Base-by-base conservation (phyloP, 1,284 basidiomycete species). In the Heterobasidion occidentale region DNA sequence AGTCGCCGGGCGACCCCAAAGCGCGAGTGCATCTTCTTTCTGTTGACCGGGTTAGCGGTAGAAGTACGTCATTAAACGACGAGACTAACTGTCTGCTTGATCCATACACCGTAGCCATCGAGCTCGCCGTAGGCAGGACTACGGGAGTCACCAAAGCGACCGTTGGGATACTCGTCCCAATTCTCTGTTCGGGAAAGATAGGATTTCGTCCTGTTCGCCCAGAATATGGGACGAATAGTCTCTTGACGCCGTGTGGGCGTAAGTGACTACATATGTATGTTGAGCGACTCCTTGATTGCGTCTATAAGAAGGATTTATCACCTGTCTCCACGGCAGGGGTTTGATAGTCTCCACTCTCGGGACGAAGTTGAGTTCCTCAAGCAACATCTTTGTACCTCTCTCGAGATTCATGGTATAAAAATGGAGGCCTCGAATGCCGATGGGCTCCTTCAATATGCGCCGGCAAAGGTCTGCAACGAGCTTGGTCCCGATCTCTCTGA, bases 131-230 rank as follows among this genome's bases (percentile, higher is more conserved):
- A 99, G 2, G 97, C 97, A 20, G 96, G 96, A 78, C 89, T 92
- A 59, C 96, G 84, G 12, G 95, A 89, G 72, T 99, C 96, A 64
- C 96, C 97, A 68, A 97, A 99, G 61, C 96, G 90, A 62, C 96
- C 97, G 70, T 99, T 99, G 50, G 96, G 96, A 71, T 96, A 99
- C 72, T 99, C 97, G 71, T 99, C 96, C 96, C 96, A 99, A 67
- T 94, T 91, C 69, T 93, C 91, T 20, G 93, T 96, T 53, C 94
- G 87, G 14, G 91, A 91, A 46, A 96, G 77, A 70, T 96, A 96
- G 3, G 92, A 96, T 67, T 92, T 88, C 49, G 92, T 83, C 47
- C 94, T 81, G 74, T 98, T 96, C 19, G 93, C 92, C 93, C 92
- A 94, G 76, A 94, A 97, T 67, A 98, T 97, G 3, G 94, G 94